These are phyloP conservation scores for Hypoxylon lienhwacheense DNA, from an alignment of 495 filamentous ascomycete genomes.

Conservation along the genomic window DNA sequence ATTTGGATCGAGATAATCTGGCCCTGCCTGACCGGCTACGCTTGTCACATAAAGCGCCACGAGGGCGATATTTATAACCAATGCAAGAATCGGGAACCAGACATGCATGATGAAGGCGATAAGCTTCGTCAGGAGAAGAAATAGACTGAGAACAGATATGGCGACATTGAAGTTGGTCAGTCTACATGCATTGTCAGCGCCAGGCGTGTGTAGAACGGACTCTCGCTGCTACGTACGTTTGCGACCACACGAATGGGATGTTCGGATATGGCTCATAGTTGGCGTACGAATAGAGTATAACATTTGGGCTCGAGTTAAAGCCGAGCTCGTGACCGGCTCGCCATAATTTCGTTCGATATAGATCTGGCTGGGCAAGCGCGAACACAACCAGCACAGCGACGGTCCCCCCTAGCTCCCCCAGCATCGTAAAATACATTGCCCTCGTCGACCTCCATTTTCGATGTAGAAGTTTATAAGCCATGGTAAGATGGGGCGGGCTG, in stretches of 20 bases:
- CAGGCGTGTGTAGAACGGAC: constrained; percentile 1
- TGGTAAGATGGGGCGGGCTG: constrained; percentile 31
- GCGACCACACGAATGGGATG: constrained; percentile 78
- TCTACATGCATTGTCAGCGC: constrained; percentile 48
- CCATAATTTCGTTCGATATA: constrained; percentile 81
- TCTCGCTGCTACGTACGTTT: constrained; percentile 61
- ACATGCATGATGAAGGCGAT: constrained; percentile 71
- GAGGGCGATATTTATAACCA: constrained; percentile 60
- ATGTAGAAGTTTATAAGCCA: constrained; percentile 48
- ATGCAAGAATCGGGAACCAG: constrained; percentile 69
- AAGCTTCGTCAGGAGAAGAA: constrained; percentile 65
- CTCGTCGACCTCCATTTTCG: constrained; percentile 67
- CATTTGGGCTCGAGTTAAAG: constrained; percentile 79
- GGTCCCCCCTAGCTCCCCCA: constrained; percentile 67
- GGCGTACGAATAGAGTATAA: constrained; percentile 72
- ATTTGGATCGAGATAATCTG: constrained; percentile 74
- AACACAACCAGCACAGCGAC: constrained; percentile 76
- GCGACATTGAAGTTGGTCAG: constrained; percentile 80
- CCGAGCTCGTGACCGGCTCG: constrained; percentile 74
- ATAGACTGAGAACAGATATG: constrained; percentile 73
- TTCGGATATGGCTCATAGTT: constrained; percentile 68
- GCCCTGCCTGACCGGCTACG: constrained; percentile 72
- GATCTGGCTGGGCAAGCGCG: constrained; percentile 76
- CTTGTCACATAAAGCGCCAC: constrained; percentile 67
- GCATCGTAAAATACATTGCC: constrained; percentile 65